Conservation (phyloP, 805 yeast species). For the Saccharomyces eubayanus region DNA sequence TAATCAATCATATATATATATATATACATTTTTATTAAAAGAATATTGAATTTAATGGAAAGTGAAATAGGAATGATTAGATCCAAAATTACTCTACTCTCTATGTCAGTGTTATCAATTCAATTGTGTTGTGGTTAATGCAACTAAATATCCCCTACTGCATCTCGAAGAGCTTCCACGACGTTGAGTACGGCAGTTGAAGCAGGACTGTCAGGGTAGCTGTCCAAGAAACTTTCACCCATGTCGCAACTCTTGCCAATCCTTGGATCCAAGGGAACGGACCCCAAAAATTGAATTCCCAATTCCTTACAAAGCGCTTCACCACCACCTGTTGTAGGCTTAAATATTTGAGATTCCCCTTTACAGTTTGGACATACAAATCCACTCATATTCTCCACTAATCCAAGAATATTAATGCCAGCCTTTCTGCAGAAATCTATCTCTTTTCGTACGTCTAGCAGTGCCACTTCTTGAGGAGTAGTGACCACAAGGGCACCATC, state of each 20-base stretch:
- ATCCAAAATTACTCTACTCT: background rate
- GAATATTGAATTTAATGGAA: background rate
- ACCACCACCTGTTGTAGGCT: constrained; percentile 97
- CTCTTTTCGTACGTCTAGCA: constrained; percentile 90
- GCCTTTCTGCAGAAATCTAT: constrained; percentile 93
- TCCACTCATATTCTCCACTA: constrained; percentile 97
- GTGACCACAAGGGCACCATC: constrained; percentile 95
- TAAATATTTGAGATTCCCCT: constrained; percentile 82
- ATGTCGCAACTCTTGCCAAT: constrained; percentile 82
- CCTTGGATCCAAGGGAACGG: constrained; percentile 93
- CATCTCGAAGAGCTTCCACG: constrained; percentile 61
- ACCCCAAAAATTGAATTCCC: constrained; percentile 71
- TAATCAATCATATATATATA: background rate
- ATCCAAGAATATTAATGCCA: constrained; percentile 71
- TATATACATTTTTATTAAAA: background rate
- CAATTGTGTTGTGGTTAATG: constrained; percentile 13
- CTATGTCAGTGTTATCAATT: background rate
- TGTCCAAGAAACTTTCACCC: constrained; percentile 78
- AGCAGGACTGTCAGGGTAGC: constrained; percentile 88
- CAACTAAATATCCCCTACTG: constrained; percentile 33
- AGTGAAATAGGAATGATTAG: background rate
- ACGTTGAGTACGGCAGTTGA: constrained; percentile 77
- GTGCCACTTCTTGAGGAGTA: constrained; percentile 96
- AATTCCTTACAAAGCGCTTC: constrained; percentile 71
- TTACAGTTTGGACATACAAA: constrained; percentile 94